Evolutionary conservation across 73 alveolate species (phyloP), one percentile per base, ranked within the genome.

Genomic region (Urostyla sp.): DNA sequence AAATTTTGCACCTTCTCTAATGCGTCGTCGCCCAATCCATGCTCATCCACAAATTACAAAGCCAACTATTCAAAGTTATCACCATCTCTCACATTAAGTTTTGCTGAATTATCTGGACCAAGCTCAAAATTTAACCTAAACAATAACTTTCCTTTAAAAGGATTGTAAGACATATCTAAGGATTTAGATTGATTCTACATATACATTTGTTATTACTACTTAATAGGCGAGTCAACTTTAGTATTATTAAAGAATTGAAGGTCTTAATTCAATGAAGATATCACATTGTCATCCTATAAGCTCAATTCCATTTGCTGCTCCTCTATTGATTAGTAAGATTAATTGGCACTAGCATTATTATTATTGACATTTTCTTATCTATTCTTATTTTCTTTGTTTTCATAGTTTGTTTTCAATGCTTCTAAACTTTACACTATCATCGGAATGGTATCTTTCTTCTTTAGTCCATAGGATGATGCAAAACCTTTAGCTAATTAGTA

Each of bases 71-170:
- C 1, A 23, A 69, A 69, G 44, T 48, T 15, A 49, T 69, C 83
- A 2, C 83, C 83, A 27, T 69, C 72, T 32, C 69, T 69, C 23
- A 69, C 83, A 27, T 24, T 69, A 4, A 69, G 31, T 49, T 69
- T 69, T 6, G 72, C 83, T 2, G 56, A 10, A 16, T 48, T 69
- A 4, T 69, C 83, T 5, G 44, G 72, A 8, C 72, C 83, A 48
- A 69, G 40, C 44, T 69, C 83, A 38, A 69, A 69, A 49, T 69
- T 69, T 7, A 69, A 26, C 30, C 83, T 69, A 34, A 69, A 69
- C 34, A 69, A 37, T 46, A 69, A 16, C 26, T 63, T 21, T 15
- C 79, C 58, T 37, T n/a, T n/a, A n/a, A n/a, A n/a, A n/a, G n/a
- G n/a, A n/a, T n/a, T n/a, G n/a, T n/a, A n/a, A n/a, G n/a, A n/a